These are phyloP conservation scores for Xerocomellus dryophilus DNA, from an alignment of 768 basidiomycete species.

Conservation along the genomic window DNA sequence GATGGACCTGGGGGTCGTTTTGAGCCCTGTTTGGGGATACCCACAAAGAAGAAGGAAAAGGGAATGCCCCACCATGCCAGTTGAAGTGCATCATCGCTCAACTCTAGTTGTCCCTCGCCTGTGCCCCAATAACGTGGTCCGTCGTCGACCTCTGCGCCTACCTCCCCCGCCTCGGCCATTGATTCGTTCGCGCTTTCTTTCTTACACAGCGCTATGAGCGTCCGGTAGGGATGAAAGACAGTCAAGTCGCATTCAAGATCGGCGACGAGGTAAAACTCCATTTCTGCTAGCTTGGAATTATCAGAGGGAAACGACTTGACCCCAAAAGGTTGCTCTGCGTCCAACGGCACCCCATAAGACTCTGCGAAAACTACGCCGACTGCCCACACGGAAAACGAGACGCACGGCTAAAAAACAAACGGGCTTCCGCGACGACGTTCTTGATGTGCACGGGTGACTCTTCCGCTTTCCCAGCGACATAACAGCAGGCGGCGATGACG, in stretches of 20 bases:
- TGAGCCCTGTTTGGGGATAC: background rate
- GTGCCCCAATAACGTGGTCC: constrained; percentile 73
- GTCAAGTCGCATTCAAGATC: constrained; percentile 94
- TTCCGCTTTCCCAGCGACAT: constrained; percentile 96
- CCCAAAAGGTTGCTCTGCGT: constrained; percentile 60
- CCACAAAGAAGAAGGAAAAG: background rate
- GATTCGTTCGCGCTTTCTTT: constrained; percentile 43
- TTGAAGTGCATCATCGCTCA: constrained; percentile 76
- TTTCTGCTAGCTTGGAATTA: constrained; percentile 91
- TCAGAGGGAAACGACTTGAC: constrained; percentile 83
- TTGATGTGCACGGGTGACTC: constrained; percentile 96
- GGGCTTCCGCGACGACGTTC: constrained; percentile 81
- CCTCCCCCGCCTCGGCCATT: constrained; percentile 53
- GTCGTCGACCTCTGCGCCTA: constrained; percentile 55
- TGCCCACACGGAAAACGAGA: constrained; percentile 5
- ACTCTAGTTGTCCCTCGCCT: constrained; percentile 72
- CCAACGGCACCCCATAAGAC: background rate
- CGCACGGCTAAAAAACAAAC: constrained; percentile 70
- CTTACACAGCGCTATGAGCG: constrained; percentile 73
- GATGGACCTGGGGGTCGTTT: constrained; percentile 66
- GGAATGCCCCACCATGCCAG: constrained; percentile 72
- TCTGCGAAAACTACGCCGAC: background rate
- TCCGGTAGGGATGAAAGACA: constrained; percentile 94
- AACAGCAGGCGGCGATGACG: constrained; percentile 90
- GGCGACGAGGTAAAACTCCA: constrained; percentile 98